A percentile compares a stretch with the other conserved stretches of the same genome.
Evolutionary conservation across 1,284 basidiomycete genomes (phyloP).

Genomic region (Uromyces viciae-fabae): DNA sequence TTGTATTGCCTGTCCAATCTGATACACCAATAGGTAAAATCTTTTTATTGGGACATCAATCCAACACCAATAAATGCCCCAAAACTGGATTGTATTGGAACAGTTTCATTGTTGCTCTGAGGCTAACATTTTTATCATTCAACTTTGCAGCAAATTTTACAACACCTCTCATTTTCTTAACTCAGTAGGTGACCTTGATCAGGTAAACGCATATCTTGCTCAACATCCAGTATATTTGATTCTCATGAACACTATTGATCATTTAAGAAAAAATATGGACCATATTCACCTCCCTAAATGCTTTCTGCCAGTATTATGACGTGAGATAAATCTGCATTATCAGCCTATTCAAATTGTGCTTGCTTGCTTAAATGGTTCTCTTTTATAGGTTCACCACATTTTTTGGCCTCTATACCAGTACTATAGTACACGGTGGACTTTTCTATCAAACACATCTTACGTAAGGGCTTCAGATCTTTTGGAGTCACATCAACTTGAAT

Average conservation of each 20-base stretch:
- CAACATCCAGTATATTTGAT: too few species aligned
- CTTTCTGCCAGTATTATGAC: conserved; percentile 31
- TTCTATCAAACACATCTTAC: conserved; percentile 57
- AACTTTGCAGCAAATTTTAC: conserved; percentile 14
- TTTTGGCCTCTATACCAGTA: conserved; percentile 56
- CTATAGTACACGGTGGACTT: conserved; percentile 55
- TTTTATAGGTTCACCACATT: conserved; percentile 54
- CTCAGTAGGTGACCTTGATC: conserved; percentile 18
- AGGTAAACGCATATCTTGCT: not conserved
- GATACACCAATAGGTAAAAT: too few species aligned
- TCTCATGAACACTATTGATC: too few species aligned
- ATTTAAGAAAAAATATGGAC: conserved; percentile 45
- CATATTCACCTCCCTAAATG: conserved; percentile 51
- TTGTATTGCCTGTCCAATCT: too few species aligned
- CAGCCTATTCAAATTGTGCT: conserved; percentile 49
- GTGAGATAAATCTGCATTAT: conserved; percentile 15
- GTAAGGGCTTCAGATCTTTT: conserved; percentile 52
- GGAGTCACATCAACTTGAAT: not conserved
- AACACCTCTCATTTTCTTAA: conserved; percentile 27
- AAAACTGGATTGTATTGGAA: too few species aligned
- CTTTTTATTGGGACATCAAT: too few species aligned
- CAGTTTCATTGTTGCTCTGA: too few species aligned
- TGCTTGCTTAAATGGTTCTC: conserved; percentile 51
- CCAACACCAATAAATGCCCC: too few species aligned
- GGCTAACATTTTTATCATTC: too few species aligned